phyloP scores from a whole-genome alignment of 1,139 yeast genomes.

The Saccharomyces hybrid region DNA sequence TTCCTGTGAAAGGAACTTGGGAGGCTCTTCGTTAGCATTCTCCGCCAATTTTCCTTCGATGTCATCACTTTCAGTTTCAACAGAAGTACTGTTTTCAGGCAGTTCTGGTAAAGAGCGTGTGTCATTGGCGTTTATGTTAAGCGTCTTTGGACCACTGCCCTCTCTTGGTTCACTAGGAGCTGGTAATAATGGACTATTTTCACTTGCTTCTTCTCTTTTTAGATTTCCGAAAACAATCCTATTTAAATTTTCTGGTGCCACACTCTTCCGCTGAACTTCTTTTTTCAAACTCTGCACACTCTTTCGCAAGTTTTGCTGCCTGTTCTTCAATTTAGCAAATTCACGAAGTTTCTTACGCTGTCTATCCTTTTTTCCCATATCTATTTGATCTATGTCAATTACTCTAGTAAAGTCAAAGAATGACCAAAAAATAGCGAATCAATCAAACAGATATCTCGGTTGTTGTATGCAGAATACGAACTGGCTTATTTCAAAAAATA shows the following conservation, averaged over 20 bases:
- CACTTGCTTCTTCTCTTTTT: not conserved
- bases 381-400: not conserved
- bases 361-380: slow-evolving; percentile 15
- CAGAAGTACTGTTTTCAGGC: not conserved
- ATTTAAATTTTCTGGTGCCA: not conserved
- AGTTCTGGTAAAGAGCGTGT: not conserved
- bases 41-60: not conserved
- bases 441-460: not conserved
- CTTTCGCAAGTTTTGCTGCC: not conserved
- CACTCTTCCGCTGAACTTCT: not conserved
- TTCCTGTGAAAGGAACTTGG: not conserved
- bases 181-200: not conserved
- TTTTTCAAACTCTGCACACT: not conserved
- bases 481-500: not conserved
- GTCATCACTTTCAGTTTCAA: not conserved
- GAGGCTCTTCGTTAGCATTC: not conserved
- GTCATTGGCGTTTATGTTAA: not conserved
- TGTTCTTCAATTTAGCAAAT: slow-evolving; percentile 11
- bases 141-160: not conserved
- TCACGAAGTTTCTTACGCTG: slow-evolving; percentile 15
- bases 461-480: not conserved
- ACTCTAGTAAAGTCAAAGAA: not conserved
- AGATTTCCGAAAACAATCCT: not conserved
- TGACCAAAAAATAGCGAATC: not conserved
- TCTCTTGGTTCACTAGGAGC: not conserved